Percentiles rank a stretch among this genome's conserved stretches.
These are phyloP conservation scores for Tranzscheliella williamsii DNA, from an alignment of 1,284 basidiomycete genomes.

Conservation along the genomic window DNA sequence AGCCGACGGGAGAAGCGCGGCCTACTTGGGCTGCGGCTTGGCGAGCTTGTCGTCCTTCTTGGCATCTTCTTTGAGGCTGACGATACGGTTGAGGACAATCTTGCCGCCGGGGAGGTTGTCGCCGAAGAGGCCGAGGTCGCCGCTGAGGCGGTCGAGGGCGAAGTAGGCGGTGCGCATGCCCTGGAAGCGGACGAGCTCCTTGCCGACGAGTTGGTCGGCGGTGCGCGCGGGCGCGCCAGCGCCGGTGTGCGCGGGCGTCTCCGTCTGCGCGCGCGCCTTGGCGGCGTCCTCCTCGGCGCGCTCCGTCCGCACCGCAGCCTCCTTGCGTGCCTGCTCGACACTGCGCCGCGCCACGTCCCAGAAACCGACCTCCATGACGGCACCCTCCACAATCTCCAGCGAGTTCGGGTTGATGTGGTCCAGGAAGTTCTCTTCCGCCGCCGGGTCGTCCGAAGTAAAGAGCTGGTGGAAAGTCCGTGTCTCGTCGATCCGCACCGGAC, in stretches of 20 bases:
- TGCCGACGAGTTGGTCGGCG: constrained; percentile 81
- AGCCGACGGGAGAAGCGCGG: no score
- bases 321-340: constrained; percentile 70
- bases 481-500: constrained; percentile 83
- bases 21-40: constrained; percentile 14
- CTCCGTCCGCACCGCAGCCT: constrained; percentile 67
- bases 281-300: constrained; percentile 64
- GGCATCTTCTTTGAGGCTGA: constrained; percentile 87
- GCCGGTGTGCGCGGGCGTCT: constrained; percentile 4
- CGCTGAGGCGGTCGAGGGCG: constrained; percentile 78
- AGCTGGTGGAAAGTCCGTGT: constrained; percentile 88
- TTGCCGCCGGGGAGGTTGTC: constrained; percentile 71
- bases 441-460: constrained; percentile 91
- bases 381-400: constrained; percentile 76
- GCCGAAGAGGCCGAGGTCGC: constrained; percentile 32
- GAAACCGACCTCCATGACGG: constrained; percentile 87
- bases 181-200: constrained; percentile 94
- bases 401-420: constrained; percentile 79
- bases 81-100: constrained; percentile 88
- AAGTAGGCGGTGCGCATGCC: constrained; percentile 95
- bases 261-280: constrained; percentile 23
- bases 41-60: constrained; percentile 32
- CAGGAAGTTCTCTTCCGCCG: constrained; percentile 72
- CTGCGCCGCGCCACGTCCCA: constrained; percentile 77
- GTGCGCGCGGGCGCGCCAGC: constrained; percentile 61